These are phyloP conservation scores for Nakazawaea ishiwadae DNA, from an alignment of 805 yeast species.

Conservation along the genomic window DNA sequence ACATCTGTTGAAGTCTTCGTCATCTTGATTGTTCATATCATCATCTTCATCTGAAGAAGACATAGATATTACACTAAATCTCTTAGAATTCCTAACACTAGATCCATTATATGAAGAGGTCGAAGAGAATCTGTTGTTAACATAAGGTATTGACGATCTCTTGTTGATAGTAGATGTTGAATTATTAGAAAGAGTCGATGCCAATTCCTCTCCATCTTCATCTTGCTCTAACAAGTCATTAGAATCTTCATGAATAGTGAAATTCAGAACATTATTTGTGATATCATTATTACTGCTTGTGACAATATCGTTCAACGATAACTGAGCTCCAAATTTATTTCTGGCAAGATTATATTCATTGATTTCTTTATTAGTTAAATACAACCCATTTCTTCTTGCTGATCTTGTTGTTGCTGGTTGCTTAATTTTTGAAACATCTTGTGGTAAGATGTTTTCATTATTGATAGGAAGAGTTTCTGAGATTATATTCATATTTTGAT, in stretches of 20 bases:
- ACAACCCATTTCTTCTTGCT: slow-evolving; percentile 12
- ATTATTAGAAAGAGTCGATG: not conserved
- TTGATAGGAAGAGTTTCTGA: not conserved
- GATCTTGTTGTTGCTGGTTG: slow-evolving; percentile 1
- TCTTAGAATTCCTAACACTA: slow-evolving; percentile 10
- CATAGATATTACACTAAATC: slow-evolving; percentile 4
- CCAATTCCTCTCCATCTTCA: slow-evolving; percentile 6
- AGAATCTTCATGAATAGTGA: slow-evolving; percentile 2
- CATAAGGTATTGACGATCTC: slow-evolving; percentile 11
- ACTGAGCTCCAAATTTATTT: slow-evolving; percentile 10
- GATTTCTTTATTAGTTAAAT: slow-evolving; percentile 5
- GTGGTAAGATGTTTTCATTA: not conserved
- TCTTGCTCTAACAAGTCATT: not conserved
- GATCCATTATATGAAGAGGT: slow-evolving; percentile 6
- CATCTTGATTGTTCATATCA: not conserved
- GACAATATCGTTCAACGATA: slow-evolving; percentile 12
- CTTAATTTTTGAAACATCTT: no score
- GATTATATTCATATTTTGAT: no score
- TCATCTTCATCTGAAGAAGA: slow-evolving; percentile 3
- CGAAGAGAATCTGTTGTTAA: slow-evolving; percentile 3
- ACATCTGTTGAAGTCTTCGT: slow-evolving; percentile 10
- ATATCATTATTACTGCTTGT: not conserved
- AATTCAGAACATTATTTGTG: not conserved
- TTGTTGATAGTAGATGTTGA: slow-evolving; percentile 8
- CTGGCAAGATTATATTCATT: slow-evolving; percentile 4